These are phyloP conservation scores for Aphanomyces cochlioides DNA, from an alignment of 352 stramenopile genomes.

Conservation along the genomic window DNA sequence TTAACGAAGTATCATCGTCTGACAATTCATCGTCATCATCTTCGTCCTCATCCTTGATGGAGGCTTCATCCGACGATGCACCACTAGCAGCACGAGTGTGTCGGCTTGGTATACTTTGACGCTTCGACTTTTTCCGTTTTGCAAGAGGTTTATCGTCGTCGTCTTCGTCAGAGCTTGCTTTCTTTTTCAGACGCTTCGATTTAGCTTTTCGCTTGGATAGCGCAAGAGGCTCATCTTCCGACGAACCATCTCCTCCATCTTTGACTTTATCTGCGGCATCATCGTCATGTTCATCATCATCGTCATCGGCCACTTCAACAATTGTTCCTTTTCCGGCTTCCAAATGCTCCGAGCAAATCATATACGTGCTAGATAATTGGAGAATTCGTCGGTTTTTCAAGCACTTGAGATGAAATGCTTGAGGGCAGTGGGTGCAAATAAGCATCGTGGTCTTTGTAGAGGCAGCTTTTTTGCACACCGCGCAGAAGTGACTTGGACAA, in stretches of 20 bases:
- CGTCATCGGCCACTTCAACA: conserved; percentile 29
- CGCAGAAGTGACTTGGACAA: conserved; percentile 89
- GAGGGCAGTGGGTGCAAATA: conserved; percentile 83
- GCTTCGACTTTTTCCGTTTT: conserved; percentile 26
- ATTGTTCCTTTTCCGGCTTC: conserved; percentile 3
- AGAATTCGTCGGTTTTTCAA: conserved; percentile 74
- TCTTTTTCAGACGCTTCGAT: conserved; percentile 3
- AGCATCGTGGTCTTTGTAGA: conserved; percentile 44
- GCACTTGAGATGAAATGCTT: conserved; percentile 78
- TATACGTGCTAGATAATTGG: conserved; percentile 76
- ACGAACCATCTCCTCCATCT: conserved; percentile 24
- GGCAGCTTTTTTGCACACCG: conserved; percentile 62
- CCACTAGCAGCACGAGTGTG: background rate
- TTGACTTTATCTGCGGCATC: conserved; percentile 30
- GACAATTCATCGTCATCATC: conserved; percentile 23
- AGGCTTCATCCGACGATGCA: conserved; percentile 2
- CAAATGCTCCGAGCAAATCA: conserved; percentile 87
- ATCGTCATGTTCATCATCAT: conserved; percentile 38
- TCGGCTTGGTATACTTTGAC: background rate
- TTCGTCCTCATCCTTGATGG: conserved; percentile 7
- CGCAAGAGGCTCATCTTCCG: conserved; percentile 52
- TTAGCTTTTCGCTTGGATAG: conserved; percentile 44
- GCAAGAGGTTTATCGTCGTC: conserved; percentile 29
- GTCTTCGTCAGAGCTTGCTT: conserved; percentile 27
- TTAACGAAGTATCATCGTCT: conserved; percentile 10